These are phyloP conservation scores for Lyophyllum shimeji DNA, from an alignment of 768 basidiomycete genomes.

Conservation along the genomic window DNA sequence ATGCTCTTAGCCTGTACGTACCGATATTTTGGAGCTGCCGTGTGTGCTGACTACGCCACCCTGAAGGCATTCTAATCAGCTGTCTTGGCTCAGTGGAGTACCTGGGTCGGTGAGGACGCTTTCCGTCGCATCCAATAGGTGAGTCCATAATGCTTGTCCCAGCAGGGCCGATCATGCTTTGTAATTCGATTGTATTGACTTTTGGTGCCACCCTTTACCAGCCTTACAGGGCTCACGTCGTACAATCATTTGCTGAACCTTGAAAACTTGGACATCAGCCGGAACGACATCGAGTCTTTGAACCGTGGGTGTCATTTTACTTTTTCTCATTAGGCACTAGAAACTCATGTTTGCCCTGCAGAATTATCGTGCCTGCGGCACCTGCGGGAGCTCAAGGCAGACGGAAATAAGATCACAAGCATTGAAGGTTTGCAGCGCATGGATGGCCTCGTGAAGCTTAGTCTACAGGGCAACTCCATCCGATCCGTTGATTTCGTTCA, in stretches of 20 bases:
- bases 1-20: conserved; percentile 74
- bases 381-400: conserved; percentile 87
- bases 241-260: conserved; percentile 85
- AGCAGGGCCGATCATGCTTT: background rate
- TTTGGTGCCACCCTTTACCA: conserved; percentile 27
- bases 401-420: conserved; percentile 76
- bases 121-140: conserved; percentile 78
- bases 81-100: conserved; percentile 80
- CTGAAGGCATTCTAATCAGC: conserved; percentile 66
- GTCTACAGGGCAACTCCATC: conserved; percentile 74
- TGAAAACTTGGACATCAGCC: conserved; percentile 87
- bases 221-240: conserved; percentile 84
- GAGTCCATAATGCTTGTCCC: conserved; percentile 26
- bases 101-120: conserved; percentile 72
- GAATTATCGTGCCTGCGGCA: conserved; percentile 84
- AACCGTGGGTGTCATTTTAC: conserved; percentile 58
- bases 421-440: conserved; percentile 77
- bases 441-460: conserved; percentile 82
- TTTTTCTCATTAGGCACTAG: conserved; percentile 6
- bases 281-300: conserved; percentile 87
- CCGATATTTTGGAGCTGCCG: background rate
- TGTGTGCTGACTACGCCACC: background rate
- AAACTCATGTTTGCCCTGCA: conserved; percentile 29
- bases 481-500: conserved; percentile 54
- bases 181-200: conserved; percentile 9